Conservation (phyloP, 2,329 filamentous ascomycete genomes). For the Chaetomium globosum region DNA sequence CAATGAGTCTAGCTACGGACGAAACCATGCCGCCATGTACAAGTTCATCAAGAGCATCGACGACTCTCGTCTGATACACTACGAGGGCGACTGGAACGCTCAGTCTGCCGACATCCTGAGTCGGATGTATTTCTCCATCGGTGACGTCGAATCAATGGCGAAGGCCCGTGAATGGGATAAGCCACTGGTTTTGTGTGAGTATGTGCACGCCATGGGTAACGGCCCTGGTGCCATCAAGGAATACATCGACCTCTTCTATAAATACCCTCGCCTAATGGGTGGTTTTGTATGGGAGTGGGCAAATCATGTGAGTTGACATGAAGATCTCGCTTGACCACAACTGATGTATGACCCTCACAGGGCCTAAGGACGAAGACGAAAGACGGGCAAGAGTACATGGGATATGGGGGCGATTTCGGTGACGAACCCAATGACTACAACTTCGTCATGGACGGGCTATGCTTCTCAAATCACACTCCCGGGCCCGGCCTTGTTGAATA, state of each 20-base stretch:
- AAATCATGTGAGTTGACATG: slow-evolving; percentile 49
- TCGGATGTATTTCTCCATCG: slow-evolving; percentile 61
- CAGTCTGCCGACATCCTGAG: slow-evolving; percentile 62
- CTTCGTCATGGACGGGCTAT: slow-evolving; percentile 57
- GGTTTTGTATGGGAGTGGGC: slow-evolving; percentile 66
- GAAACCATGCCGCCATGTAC: slow-evolving; percentile 66
- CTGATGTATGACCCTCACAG: slow-evolving; percentile 23
- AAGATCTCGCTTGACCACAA: not conserved
- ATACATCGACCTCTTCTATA: slow-evolving; percentile 64
- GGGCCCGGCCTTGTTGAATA: slow-evolving; percentile 57
- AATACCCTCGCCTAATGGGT: slow-evolving; percentile 60
- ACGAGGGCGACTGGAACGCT: slow-evolving; percentile 62
- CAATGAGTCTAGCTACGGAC: slow-evolving; percentile 68
- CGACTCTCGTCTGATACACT: slow-evolving; percentile 60
- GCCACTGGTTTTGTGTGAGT: slow-evolving; percentile 58
- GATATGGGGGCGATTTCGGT: slow-evolving; percentile 59
- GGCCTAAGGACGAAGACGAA: slow-evolving; percentile 49
- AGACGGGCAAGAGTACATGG: slow-evolving; percentile 52
- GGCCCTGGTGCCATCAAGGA: slow-evolving; percentile 67
- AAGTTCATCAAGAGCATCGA: slow-evolving; percentile 60
- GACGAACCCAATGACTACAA: slow-evolving; percentile 59
- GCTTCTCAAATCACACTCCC: slow-evolving; percentile 52
- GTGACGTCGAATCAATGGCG: slow-evolving; percentile 45
- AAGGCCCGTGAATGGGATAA: slow-evolving; percentile 46
- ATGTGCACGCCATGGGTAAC: slow-evolving; percentile 65